Percentiles rank a stretch among this genome's conserved stretches.
Evolutionary conservation across 176 grass and related monocot genomes (phyloP).

Genomic region (Ananas comosus): DNA sequence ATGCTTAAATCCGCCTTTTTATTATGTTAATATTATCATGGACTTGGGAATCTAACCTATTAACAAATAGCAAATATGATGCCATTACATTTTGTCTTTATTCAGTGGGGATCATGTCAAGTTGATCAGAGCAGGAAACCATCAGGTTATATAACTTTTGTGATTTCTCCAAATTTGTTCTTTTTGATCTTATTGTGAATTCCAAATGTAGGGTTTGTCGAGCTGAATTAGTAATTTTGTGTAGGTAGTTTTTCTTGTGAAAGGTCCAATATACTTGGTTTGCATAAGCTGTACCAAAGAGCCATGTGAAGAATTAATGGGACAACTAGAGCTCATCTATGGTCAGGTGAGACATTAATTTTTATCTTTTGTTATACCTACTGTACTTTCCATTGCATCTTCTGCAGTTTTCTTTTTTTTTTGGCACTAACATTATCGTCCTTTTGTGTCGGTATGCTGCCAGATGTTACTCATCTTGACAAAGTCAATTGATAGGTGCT

Average conservation of each 20-base stretch:
- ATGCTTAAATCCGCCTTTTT: not conserved
- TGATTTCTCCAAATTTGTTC: not conserved
- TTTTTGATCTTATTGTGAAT: not conserved
- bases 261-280: constrained; percentile 94
- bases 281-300: constrained; percentile 98
- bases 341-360: constrained; percentile 59
- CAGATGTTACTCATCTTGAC: constrained; percentile 97
- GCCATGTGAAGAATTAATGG: constrained; percentile 60
- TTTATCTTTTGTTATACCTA: constrained; percentile 1
- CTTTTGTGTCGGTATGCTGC: constrained; percentile 23
- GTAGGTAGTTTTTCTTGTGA: constrained; percentile 96
- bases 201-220: too few relatives aligned
- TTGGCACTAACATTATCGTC: not conserved
- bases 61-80: not conserved
- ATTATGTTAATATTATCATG: not conserved
- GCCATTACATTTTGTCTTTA: not conserved
- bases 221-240: too few relatives aligned
- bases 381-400: not conserved
- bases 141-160: constrained; percentile 46
- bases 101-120: constrained; percentile 78
- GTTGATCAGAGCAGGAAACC: constrained; percentile 87
- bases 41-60: not conserved
- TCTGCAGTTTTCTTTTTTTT: not conserved
- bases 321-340: constrained; percentile 91
- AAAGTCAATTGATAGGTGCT: constrained; percentile 84